Base-by-base conservation (phyloP, 2,329 filamentous ascomycete species). In the Myriosclerotinia scirpicola region DNA sequence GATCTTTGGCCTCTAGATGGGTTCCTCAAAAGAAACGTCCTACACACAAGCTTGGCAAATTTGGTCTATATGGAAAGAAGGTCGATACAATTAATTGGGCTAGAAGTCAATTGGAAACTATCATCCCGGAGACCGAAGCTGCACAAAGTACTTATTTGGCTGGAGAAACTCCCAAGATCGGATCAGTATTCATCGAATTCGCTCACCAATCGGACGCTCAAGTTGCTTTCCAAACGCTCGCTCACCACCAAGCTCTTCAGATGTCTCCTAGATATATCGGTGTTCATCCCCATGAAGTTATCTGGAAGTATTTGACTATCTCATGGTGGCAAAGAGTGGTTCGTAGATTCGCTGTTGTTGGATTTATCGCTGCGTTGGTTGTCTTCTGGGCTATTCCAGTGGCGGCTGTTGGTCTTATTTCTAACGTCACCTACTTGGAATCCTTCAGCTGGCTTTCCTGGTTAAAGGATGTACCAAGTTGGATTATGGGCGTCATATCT, bases 11-110 rank as follows among this genome's bases (percentile, higher is more conserved):
- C 15, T 86, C 88, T 17, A 89, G 88, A 70, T 96, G 90, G 88
- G 81, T 97, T 50, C 83, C 87, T 20, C 80, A 82, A 12, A 89
- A 91, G 77, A 84, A 92, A 72, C 86, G 93, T 54, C 93, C 93
- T 1, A 88, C 89, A 1, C 93, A 97, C 76, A 86, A 86, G 44
- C 80, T 89, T 65, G 91, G 90, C 76, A 82, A 84, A 7, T 77
- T 95, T 30, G 85, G 85, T 20, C 82, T 91, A 56, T 85, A 93
- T 71, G 91, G 93, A 71, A 89, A 92, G 76, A 95, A 96, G 77
- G 93, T 97, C 20, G 95, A 99, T 79, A 95, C 93, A 0, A 97
- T 99, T 77, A 87, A 94, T 69, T 97, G 91, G 90, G 90, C 88
- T 70, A 90, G 95, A 62, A 81, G 83, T 1, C 90, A 96, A 77